These are phyloP conservation scores for Eugenia klotzschiana DNA, from an alignment of 441 rosid genomes.

Conservation along the genomic window DNA sequence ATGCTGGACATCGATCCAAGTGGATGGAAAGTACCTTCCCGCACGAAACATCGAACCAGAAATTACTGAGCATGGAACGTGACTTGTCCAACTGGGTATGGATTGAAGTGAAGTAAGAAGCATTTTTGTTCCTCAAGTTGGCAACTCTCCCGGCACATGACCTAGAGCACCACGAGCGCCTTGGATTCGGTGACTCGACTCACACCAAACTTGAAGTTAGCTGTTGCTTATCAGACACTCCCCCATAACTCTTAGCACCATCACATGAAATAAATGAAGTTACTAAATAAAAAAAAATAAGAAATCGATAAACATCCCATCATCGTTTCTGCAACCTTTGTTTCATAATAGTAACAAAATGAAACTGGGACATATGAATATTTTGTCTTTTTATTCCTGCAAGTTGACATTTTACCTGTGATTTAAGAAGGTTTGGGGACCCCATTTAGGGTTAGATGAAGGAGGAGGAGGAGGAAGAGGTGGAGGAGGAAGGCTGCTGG, in stretches of 20 bases:
- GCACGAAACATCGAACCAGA: not conserved
- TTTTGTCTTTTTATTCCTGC: not conserved
- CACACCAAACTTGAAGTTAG: not conserved
- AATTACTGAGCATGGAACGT: not conserved
- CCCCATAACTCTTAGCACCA: not conserved
- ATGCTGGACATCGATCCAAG: fast-evolving
- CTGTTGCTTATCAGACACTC: not conserved
- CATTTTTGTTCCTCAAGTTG: not conserved
- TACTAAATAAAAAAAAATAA: not conserved
- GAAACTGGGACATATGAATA: not conserved
- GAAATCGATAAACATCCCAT: not conserved
- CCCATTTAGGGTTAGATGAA: not conserved
- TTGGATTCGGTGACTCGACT: not conserved
- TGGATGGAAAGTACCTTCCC: not conserved
- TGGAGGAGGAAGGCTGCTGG: not conserved
- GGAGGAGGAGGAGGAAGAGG: not conserved
- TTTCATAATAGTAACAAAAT: not conserved
- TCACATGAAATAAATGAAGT: not conserved
- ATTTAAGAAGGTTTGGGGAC: not conserved
- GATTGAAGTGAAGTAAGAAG: not conserved
- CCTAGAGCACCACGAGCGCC: not conserved
- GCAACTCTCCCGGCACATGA: not conserved
- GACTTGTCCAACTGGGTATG: not conserved
- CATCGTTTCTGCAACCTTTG: not conserved
- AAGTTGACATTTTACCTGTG: not conserved